phyloP scores from a whole-genome alignment of 257 asterid species.

The Plantago elongata region DNA sequence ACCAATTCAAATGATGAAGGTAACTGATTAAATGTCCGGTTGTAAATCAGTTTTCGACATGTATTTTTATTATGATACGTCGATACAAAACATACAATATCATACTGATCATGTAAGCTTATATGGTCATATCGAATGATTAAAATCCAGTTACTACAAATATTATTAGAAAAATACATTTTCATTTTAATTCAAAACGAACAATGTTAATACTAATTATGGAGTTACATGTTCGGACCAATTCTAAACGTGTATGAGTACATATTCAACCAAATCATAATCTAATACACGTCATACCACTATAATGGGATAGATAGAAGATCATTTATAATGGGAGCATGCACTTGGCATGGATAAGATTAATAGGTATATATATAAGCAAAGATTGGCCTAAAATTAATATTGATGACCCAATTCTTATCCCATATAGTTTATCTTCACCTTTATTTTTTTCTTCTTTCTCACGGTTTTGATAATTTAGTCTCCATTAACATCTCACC shows the following conservation, averaged over 20 bases:
- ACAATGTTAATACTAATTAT: no score
- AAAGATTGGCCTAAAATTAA: neutral
- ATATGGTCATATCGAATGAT: no score
- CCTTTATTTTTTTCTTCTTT: slow-evolving; percentile 18
- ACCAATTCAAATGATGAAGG: no score
- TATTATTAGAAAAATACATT: no score
- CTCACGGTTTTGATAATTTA: slow-evolving; percentile 37
- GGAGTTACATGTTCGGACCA: no score
- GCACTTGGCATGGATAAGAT: neutral
- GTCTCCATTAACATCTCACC: slow-evolving; percentile 34
- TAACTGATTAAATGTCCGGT: no score
- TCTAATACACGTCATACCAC: slow-evolving; percentile 1
- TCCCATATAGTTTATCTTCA: neutral
- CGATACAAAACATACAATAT: no score
- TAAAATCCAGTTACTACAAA: no score
- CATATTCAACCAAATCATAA: neutral
- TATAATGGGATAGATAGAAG: slow-evolving; percentile 11
- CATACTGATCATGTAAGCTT: no score
- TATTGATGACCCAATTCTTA: neutral
- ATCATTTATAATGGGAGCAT: neutral
- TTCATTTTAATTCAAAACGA: no score
- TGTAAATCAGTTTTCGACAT: no score
- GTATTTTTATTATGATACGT: no score
- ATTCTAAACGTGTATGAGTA: neutral
- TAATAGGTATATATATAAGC: neutral